Evolutionary conservation across 352 stramenopile genomes (phyloP).

Genomic region (Pythium aquatile): DNA sequence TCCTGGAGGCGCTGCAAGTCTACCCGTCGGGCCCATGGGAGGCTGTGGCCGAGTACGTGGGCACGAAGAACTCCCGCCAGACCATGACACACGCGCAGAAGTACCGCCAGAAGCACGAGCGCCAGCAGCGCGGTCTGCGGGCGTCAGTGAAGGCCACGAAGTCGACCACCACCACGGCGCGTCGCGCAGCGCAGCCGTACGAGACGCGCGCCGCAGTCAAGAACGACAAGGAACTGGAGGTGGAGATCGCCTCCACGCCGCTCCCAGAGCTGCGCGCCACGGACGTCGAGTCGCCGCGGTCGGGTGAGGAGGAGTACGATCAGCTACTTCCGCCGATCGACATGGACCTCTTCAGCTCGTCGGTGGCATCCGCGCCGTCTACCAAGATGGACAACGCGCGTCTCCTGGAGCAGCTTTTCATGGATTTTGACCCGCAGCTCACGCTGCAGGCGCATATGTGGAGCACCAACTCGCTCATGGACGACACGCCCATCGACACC

Average conservation of each 20-base stretch:
- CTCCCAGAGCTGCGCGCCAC: neutral
- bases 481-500: constrained; percentile 3
- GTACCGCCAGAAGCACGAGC: constrained; percentile 44
- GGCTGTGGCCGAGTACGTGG: constrained; percentile 30
- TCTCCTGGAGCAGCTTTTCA: constrained; percentile 21
- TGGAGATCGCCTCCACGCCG: neutral
- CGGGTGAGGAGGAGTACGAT: constrained; percentile 24
- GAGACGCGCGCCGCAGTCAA: constrained; percentile 9
- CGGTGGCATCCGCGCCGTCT: constrained; percentile 2
- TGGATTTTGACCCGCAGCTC: constrained; percentile 24
- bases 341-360: constrained; percentile 17
- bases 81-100: constrained; percentile 45
- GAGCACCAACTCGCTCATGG: constrained; percentile 28
- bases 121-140: constrained; percentile 33
- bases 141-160: constrained; percentile 8
- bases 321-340: constrained; percentile 15
- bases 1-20: constrained; percentile 33
- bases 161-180: constrained; percentile 4
- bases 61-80: constrained; percentile 34
- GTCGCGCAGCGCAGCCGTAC: neutral
- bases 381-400: constrained; percentile 18
- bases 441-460: constrained; percentile 21
- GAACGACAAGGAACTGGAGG: constrained; percentile 7
- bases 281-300: constrained; percentile 22
- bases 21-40: constrained; percentile 35